Percentiles rank a stretch among this genome's conserved stretches.
phyloP scores from a whole-genome alignment of 2,329 filamentous ascomycete genomes.

The Teratosphaeria destructans region DNA sequence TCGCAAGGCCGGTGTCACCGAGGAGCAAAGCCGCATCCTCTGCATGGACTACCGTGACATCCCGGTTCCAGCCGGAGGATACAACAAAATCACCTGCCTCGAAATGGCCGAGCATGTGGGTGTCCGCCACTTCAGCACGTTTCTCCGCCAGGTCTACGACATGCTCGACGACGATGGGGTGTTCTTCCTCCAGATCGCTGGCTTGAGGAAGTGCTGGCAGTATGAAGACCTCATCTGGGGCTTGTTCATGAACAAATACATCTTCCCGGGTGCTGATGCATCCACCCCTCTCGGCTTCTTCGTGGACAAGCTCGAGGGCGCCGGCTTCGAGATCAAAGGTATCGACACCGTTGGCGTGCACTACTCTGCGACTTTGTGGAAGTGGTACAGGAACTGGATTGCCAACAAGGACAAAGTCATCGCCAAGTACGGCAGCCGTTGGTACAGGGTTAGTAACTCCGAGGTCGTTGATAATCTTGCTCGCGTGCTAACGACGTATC shows the following conservation, averaged over 20 bases:
- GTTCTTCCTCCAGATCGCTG: constrained; percentile 93
- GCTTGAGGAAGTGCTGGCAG: constrained; percentile 89
- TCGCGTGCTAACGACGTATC: background rate
- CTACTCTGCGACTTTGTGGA: constrained; percentile 93
- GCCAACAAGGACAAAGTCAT: constrained; percentile 84
- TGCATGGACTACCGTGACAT: constrained; percentile 98
- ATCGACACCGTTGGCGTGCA: constrained; percentile 92
- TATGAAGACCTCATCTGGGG: constrained; percentile 98
- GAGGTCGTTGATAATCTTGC: background rate
- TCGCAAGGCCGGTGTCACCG: constrained; percentile 67
- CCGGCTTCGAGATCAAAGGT: constrained; percentile 82
- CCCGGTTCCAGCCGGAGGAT: constrained; percentile 57
- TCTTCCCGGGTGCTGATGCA: constrained; percentile 94
- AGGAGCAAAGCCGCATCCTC: constrained; percentile 81
- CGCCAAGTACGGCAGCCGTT: constrained; percentile 88
- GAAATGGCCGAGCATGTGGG: constrained; percentile 99
- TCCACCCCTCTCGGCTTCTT: constrained; percentile 87
- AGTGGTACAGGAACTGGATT: constrained; percentile 98
- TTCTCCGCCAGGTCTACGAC: constrained; percentile 78
- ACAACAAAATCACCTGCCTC: constrained; percentile 92
- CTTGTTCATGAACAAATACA: constrained; percentile 99
- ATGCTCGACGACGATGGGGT: constrained; percentile 95
- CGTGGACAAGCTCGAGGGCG: constrained; percentile 71
- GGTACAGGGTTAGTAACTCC: constrained; percentile 69
- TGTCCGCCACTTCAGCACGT: constrained; percentile 72